Base-by-base conservation (phyloP, 1,284 basidiomycete species). In the Rugosomyces carneus region DNA sequence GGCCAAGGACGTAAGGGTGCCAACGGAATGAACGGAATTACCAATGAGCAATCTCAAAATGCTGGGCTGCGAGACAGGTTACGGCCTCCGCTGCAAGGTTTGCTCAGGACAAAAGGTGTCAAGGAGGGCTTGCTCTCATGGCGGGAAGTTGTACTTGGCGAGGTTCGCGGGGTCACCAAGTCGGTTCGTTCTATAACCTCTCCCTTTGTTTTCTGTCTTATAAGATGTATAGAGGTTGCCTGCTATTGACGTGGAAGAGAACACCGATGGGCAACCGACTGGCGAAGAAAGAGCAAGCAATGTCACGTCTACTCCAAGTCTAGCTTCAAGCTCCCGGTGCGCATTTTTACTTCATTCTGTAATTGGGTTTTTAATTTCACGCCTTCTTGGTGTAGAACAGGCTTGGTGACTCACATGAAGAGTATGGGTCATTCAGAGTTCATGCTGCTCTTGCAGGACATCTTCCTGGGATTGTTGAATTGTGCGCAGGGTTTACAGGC, bases 101-200 rank as follows among this genome's bases (percentile, higher is more conserved):
- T 98, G 31, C 65, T 82, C 13, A 75, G 87, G 48, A 92, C 91
- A 1, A 80, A 78, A 23, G 84, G 84, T 4, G 63, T 90, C 31
- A 84, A 84, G 31, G 80, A 83, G 40, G 79, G 87, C 0, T 70
- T 84, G 11, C 56, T 73, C 1, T 78, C 82, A 10, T 98, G 93
- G 88, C 72, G 87, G 53, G 84, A 89, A 37, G 78, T 80, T 1
- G 86, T 85, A 8, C 69, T 92, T 47, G 67, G 67, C 8, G 81
- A 88, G 47, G 72, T 94, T 18, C 70, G 76, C 49, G 73, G 75
- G 11, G 72, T 81, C 24, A 69, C 90, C 21, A 76, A 72, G 60
- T 70, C 69, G 52, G 44, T 45, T 34, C 37, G 49, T 45, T 15
- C 1, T 47, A 21, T 38, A 36, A n/a, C n/a, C 50, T 16, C 35